phyloP scores from a whole-genome alignment of 495 filamentous ascomycete genomes.

The Penicillium mononematosum region DNA sequence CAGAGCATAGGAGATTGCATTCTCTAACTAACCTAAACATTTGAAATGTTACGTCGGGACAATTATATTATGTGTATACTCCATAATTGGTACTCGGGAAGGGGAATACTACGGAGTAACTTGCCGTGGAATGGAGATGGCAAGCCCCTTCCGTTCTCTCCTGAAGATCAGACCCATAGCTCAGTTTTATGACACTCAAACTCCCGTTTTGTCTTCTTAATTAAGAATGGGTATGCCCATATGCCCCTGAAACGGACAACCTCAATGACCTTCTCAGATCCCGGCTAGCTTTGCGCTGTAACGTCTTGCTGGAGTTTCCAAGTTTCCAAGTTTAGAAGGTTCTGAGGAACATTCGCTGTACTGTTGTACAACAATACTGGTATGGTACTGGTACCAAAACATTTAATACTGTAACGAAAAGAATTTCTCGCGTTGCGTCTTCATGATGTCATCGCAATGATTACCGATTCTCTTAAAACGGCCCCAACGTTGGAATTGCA shows the following conservation, averaged over 20 bases:
- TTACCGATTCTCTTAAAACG: not conserved
- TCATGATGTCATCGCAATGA: slow-evolving; percentile 29
- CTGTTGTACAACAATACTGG: not conserved
- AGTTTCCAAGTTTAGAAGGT: not conserved
- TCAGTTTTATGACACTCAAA: not conserved
- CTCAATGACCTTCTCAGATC: not conserved
- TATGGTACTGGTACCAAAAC: not conserved
- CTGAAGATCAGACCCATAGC: slow-evolving; percentile 25
- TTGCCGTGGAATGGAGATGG: slow-evolving; percentile 19
- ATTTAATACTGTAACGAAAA: slow-evolving; percentile 3
- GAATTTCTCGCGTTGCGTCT: slow-evolving; percentile 14
- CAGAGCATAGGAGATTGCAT: not conserved
- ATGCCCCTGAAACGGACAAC: not conserved
- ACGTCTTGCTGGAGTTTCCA: not conserved
- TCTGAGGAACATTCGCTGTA: not conserved
- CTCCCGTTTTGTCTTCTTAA: not conserved
- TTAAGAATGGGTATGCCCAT: not conserved
- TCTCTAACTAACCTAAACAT: not conserved
- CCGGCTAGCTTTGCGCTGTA: not conserved
- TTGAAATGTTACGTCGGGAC: not conserved
- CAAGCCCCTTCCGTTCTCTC: slow-evolving; percentile 23
- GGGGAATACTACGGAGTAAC: not conserved
- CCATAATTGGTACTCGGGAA: not conserved
- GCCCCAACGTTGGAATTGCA: not conserved
- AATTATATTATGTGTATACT: not conserved